Percentiles rank a stretch among this genome's conserved stretches.
These are phyloP conservation scores for Flaveria robusta DNA, from an alignment of 129 eudicot genomes.

Conservation along the genomic window DNA sequence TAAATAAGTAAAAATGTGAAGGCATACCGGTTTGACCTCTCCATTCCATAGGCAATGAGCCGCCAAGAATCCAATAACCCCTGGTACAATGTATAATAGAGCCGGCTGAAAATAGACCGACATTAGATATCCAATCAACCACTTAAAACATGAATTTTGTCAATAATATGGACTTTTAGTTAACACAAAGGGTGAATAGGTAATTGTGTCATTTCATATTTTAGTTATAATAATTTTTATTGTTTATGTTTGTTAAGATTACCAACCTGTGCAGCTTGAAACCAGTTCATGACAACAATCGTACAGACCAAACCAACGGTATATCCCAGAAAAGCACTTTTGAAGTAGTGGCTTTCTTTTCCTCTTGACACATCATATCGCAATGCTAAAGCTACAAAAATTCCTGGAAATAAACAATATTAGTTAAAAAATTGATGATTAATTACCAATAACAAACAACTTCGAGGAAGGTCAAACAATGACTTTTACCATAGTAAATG, in stretches of 20 bases:
- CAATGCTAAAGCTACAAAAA: conserved; percentile 93
- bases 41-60: conserved; percentile 91
- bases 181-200: neutral
- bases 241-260: neutral
- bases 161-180: neutral
- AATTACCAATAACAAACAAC: neutral
- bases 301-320: conserved; percentile 67
- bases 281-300: conserved; percentile 94
- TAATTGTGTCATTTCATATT: conserved; percentile 4
- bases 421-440: neutral
- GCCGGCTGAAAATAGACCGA: conserved; percentile 70
- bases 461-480: neutral
- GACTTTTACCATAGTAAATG: neutral
- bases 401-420: conserved; percentile 45
- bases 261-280: conserved; percentile 98
- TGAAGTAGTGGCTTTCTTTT: conserved; percentile 77
- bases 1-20: neutral
- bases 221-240: neutral
- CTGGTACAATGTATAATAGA: conserved; percentile 80
- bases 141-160: neutral
- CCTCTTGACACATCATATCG: conserved; percentile 90
- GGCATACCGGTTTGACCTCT: conserved; percentile 76
- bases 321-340: conserved; percentile 85
- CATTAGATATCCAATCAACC: conserved; percentile 14
- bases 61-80: conserved; percentile 87